These are phyloP conservation scores for Solanum medicagineum DNA, from an alignment of 257 asterid genomes.

Conservation along the genomic window DNA sequence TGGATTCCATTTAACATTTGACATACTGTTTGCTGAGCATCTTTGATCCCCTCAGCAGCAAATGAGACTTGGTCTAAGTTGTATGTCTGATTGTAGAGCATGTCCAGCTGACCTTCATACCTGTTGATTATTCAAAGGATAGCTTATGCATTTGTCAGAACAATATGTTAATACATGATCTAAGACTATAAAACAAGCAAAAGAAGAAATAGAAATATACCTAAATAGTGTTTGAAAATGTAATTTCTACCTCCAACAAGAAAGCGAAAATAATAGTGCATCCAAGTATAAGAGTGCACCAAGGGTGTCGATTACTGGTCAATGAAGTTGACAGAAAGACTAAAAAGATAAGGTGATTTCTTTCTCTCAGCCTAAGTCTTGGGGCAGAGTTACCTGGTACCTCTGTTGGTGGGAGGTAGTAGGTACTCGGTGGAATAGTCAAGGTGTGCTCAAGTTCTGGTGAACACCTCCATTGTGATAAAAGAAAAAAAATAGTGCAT, in stretches of 20 bases:
- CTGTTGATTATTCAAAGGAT: conserved; percentile 21
- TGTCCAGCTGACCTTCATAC: conserved; percentile 96
- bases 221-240: not conserved
- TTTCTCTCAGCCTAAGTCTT: not conserved
- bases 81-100: conserved; percentile 85
- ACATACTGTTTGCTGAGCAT: conserved; percentile 97
- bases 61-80: conserved; percentile 91
- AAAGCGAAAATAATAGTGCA: not conserved
- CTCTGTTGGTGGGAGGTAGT: not conserved
- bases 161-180: not conserved
- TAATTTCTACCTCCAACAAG: not conserved
- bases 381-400: not conserved
- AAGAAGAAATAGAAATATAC: not conserved
- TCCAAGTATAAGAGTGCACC: not conserved
- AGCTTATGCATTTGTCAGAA: not conserved
- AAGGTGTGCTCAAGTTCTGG: not conserved
- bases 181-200: not conserved
- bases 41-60: conserved; percentile 95
- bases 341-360: not conserved
- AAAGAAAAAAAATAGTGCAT: not conserved
- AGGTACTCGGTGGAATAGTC: not conserved
- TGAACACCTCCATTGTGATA: not conserved
- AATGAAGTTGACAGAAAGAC: not conserved
- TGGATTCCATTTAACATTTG: conserved; percentile 15
- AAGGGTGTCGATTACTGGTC: not conserved